Conservation (phyloP, 177 flowering plant species). For the Vitis hybrid region DNA sequence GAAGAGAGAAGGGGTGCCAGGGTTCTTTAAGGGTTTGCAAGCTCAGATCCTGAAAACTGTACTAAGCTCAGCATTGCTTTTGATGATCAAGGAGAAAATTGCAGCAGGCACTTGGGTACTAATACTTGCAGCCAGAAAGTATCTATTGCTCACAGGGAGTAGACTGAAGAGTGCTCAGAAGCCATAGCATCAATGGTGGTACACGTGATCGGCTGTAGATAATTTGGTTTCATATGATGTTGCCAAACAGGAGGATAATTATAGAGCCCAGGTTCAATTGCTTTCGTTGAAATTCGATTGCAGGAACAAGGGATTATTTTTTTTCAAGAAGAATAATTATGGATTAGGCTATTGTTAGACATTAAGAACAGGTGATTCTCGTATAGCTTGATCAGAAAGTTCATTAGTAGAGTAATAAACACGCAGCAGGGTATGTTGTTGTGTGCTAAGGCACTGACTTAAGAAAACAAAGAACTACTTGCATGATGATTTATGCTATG, state of each 20-base stretch:
- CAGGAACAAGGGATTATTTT: not conserved
- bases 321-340: not conserved
- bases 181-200: not conserved
- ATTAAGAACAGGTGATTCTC: no score
- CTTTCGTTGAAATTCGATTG: not conserved
- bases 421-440: no score
- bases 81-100: constrained; percentile 58
- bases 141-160: constrained; percentile 33
- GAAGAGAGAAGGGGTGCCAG: constrained; percentile 39
- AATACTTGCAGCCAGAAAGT: constrained; percentile 39
- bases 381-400: no score
- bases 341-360: not conserved
- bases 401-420: no score
- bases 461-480: no score
- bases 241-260: not conserved
- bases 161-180: constrained; percentile 22
- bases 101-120: constrained; percentile 43
- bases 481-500: no score
- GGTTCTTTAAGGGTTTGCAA: constrained; percentile 49
- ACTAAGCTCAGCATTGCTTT: constrained; percentile 46
- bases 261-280: not conserved
- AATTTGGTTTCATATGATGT: not conserved
- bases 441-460: no score
- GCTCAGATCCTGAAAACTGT: constrained; percentile 58
- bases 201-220: not conserved